These are phyloP conservation scores for Amphicarpaea edgeworthii DNA, from an alignment of 306 rosid genomes.

Conservation along the genomic window DNA sequence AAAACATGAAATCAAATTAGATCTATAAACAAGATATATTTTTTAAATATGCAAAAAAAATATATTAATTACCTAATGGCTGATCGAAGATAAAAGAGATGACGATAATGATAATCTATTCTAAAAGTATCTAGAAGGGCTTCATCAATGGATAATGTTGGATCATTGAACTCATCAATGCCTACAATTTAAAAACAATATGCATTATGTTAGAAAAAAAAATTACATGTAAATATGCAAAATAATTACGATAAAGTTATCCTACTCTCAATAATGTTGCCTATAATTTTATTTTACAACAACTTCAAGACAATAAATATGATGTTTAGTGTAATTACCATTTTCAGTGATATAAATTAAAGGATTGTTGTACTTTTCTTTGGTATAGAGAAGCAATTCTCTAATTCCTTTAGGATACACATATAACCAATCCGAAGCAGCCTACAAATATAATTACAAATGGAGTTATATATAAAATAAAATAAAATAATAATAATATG, in stretches of 20 bases:
- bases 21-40: background rate
- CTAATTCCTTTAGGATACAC: constrained; percentile 62
- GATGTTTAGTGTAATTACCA: constrained; percentile 48
- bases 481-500: background rate
- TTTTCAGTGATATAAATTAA: constrained; percentile 69
- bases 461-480: background rate
- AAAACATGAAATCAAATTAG: background rate
- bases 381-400: constrained; percentile 52
- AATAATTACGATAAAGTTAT: background rate
- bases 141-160: constrained; percentile 48
- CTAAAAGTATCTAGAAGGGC: constrained; percentile 58
- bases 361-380: constrained; percentile 59
- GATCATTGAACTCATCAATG: constrained; percentile 59
- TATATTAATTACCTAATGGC: constrained; percentile 53
- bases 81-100: constrained; percentile 55
- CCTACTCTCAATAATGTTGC: no score
- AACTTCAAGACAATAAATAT: background rate
- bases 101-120: constrained; percentile 52
- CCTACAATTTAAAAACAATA: constrained; percentile 45
- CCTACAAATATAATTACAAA: constrained; percentile 45
- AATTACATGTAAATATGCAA: background rate
- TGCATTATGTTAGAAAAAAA: background rate
- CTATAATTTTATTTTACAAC: background rate
- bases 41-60: background rate
- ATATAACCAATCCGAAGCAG: constrained; percentile 58